phyloP scores from a whole-genome alignment of 495 filamentous ascomycete species.

The Letharia lupina region DNA sequence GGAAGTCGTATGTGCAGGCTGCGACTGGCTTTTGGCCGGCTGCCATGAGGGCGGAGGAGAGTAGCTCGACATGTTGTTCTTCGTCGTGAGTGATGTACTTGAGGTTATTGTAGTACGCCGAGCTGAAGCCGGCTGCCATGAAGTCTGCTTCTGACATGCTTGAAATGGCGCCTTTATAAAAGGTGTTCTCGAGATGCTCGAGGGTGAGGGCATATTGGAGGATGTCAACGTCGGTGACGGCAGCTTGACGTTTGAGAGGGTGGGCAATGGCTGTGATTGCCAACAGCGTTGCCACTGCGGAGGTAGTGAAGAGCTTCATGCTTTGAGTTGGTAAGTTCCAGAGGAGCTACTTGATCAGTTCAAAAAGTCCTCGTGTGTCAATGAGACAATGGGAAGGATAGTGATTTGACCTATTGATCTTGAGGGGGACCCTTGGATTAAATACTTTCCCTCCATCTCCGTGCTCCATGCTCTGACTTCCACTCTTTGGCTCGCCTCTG shows the following conservation, averaged over 20 bases:
- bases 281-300: conserved; percentile 6
- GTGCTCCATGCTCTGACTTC: not conserved
- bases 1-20: conserved; percentile 49
- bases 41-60: conserved; percentile 39
- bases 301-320: conserved; percentile 13
- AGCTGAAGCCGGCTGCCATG: conserved; percentile 39
- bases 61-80: conserved; percentile 45
- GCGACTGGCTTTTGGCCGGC: conserved; percentile 39
- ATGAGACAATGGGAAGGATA: not conserved
- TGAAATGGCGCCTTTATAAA: conserved; percentile 45
- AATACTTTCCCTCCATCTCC: not conserved
- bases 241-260: conserved; percentile 7
- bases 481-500: conserved; percentile 2
- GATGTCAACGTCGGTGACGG: conserved; percentile 14
- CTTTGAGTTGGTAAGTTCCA: not conserved
- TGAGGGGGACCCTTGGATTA: not conserved
- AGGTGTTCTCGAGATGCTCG: conserved; percentile 34
- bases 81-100: conserved; percentile 44
- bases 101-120: conserved; percentile 43
- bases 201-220: conserved; percentile 22
- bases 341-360: not conserved
- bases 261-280: conserved; percentile 4
- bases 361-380: not conserved
- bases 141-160: conserved; percentile 45
- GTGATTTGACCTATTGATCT: too few relatives aligned